Percentiles rank a stretch among this genome's conserved stretches.
Evolutionary conservation across 768 basidiomycete genomes (phyloP).

Genomic region (Leccinum olivaceopallidum): DNA sequence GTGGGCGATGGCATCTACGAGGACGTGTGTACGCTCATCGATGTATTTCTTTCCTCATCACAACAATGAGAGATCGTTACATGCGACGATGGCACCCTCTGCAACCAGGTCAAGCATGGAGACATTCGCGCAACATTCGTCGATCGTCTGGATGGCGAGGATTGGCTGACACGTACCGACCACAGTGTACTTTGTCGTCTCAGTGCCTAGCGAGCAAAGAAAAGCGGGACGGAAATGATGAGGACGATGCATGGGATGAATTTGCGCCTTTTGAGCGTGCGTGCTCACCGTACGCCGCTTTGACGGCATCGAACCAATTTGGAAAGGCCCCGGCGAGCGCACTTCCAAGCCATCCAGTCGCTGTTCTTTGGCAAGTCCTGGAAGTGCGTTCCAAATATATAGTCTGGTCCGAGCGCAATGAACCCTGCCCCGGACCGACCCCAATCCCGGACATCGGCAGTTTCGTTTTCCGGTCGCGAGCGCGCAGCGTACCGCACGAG

Average conservation of each 20-base stretch:
- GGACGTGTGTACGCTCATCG: neutral
- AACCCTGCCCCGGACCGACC: constrained; percentile 41
- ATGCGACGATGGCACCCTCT: constrained; percentile 44
- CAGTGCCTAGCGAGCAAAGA: constrained; percentile 17
- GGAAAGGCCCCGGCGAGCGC: constrained; percentile 37
- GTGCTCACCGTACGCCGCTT: constrained; percentile 43
- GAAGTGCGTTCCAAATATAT: constrained; percentile 53
- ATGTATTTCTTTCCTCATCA: neutral
- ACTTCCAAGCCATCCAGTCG: constrained; percentile 43
- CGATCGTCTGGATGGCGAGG: too few relatives aligned
- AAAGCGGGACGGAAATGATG: neutral
- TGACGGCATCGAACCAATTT: constrained; percentile 53
- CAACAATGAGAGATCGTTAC: constrained; percentile 25
- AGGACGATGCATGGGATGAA: neutral
- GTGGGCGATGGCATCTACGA: constrained; percentile 49
- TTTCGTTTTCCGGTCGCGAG: neutral
- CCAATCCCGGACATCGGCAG: neutral
- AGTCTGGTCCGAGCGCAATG: constrained; percentile 58
- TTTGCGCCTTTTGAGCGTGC: neutral
- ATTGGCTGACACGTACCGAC: constrained; percentile 26
- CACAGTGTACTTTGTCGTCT: constrained; percentile 41
- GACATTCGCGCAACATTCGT: neutral
- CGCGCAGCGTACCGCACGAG: constrained; percentile 36
- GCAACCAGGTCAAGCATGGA: constrained; percentile 44
- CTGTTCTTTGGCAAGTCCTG: constrained; percentile 32